Evolutionary conservation across 2,329 filamentous ascomycete species (phyloP).

Genomic region (Penicillium sp.): DNA sequence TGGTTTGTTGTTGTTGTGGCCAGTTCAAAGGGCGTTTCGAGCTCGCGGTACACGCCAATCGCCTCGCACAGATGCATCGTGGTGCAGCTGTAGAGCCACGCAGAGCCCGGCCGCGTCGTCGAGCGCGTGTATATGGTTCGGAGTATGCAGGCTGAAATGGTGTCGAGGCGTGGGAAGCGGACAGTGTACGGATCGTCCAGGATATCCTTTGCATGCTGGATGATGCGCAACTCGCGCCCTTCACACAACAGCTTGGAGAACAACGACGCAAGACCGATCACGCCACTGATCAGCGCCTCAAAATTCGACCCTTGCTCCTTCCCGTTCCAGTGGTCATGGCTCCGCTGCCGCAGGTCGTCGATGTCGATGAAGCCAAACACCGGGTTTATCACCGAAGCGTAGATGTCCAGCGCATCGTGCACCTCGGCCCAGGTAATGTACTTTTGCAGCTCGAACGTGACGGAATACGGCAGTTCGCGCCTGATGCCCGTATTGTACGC

Average conservation of each 20-base stretch:
- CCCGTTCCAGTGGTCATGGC: slow-evolving; percentile 28
- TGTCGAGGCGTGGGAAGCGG: slow-evolving; percentile 25
- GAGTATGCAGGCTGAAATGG: slow-evolving; percentile 44
- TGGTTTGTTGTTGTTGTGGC: slow-evolving; percentile 4
- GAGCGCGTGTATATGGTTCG: slow-evolving; percentile 49
- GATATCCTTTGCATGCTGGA: slow-evolving; percentile 37
- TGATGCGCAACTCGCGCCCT: slow-evolving; percentile 23
- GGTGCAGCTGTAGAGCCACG: slow-evolving; percentile 53
- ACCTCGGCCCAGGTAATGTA: slow-evolving; percentile 24
- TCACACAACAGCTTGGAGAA: slow-evolving; percentile 23
- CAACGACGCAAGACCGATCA: slow-evolving; percentile 30
- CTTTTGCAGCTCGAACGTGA: slow-evolving; percentile 19
- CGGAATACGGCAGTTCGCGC: slow-evolving; percentile 22
- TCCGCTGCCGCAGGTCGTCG: slow-evolving; percentile 20
- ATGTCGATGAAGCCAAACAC: slow-evolving; percentile 31
- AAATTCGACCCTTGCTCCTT: slow-evolving; percentile 25
- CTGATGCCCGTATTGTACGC: slow-evolving; percentile 32
- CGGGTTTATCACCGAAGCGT: slow-evolving; percentile 26
- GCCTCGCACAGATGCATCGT: slow-evolving; percentile 55
- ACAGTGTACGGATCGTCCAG: slow-evolving; percentile 36
- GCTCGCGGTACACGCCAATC: slow-evolving; percentile 26
- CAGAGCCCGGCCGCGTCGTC: slow-evolving; percentile 47
- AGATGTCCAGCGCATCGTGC: slow-evolving; percentile 26
- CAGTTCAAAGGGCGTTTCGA: slow-evolving; percentile 18
- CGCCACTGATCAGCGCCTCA: slow-evolving; percentile 29